These are phyloP conservation scores for Misopates orontium DNA, from an alignment of 257 asterid species.

Conservation along the genomic window DNA sequence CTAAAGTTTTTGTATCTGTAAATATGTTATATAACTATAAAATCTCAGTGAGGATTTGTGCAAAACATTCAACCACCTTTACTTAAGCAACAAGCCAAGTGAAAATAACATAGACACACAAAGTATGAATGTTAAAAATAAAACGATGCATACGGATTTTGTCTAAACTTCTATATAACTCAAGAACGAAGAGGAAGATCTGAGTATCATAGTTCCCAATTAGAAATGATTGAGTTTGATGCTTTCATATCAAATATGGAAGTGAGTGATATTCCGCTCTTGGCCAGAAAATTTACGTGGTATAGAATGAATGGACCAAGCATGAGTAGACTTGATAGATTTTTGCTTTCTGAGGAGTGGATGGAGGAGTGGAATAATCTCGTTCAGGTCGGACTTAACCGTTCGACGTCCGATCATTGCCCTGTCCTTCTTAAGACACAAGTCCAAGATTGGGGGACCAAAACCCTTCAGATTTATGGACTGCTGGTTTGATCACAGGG, in stretches of 20 bases:
- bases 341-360: neutral
- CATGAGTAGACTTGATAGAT: neutral
- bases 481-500: neutral
- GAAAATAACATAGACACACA: too few species aligned
- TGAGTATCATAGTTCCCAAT: too few species aligned
- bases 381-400: neutral
- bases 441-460: neutral
- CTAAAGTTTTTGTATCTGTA: too few species aligned
- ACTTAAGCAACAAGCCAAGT: too few species aligned
- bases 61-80: too few species aligned
- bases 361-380: neutral
- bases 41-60: too few species aligned
- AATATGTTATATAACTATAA: too few species aligned
- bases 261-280: neutral
- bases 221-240: neutral
- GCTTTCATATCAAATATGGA: neutral
- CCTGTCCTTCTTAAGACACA: neutral
- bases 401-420: neutral
- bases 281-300: neutral
- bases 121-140: too few species aligned
- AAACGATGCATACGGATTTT: too few species aligned
- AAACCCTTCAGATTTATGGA: neutral
- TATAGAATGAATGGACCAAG: neutral
- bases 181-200: neutral
- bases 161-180: too few species aligned